Percentiles rank a stretch among this genome's conserved stretches.
Evolutionary conservation across 805 yeast genomes (phyloP).

Genomic region (Myxozyma mucilagina): DNA sequence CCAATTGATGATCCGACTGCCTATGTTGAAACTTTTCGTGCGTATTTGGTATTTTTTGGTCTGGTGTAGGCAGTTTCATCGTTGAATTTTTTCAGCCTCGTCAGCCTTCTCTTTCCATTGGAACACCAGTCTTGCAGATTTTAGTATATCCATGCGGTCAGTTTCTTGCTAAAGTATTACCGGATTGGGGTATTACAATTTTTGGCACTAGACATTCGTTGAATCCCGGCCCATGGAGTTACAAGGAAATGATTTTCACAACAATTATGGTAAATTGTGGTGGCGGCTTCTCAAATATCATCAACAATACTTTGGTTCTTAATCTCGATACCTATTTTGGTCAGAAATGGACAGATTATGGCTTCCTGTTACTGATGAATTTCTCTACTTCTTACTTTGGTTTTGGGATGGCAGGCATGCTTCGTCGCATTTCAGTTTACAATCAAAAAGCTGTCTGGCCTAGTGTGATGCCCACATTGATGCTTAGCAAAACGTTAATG

Average conservation of each 20-base stretch:
- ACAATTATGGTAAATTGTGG: slow-evolving; percentile 43
- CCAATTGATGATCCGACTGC: slow-evolving; percentile 48
- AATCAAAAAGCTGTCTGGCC: slow-evolving; percentile 66
- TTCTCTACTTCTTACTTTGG: slow-evolving; percentile 63
- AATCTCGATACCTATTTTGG: slow-evolving; percentile 41
- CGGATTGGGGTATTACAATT: slow-evolving; percentile 52
- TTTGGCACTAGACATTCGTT: slow-evolving; percentile 45
- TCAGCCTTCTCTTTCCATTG: slow-evolving; percentile 53
- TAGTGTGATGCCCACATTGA: slow-evolving; percentile 49
- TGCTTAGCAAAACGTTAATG: slow-evolving; percentile 52
- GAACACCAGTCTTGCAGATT: slow-evolving; percentile 56
- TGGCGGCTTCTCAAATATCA: slow-evolving; percentile 16
- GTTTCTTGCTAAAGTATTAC: slow-evolving; percentile 43
- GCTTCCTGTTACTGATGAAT: slow-evolving; percentile 55
- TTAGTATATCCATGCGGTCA: slow-evolving; percentile 61
- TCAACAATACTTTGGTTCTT: slow-evolving; percentile 24
- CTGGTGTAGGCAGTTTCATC: slow-evolving; percentile 56
- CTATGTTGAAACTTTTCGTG: slow-evolving; percentile 53
- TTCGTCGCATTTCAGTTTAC: slow-evolving; percentile 58
- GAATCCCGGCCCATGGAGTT: slow-evolving; percentile 65
- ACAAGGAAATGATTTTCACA: slow-evolving; percentile 65
- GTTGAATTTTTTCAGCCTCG: slow-evolving; percentile 59
- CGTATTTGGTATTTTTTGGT: slow-evolving; percentile 53
- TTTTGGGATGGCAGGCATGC: slow-evolving; percentile 64
- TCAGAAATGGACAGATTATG: slow-evolving; percentile 42